Evolutionary conservation across 306 rosid genomes (phyloP).

Genomic region (Ziziphus jujuba): DNA sequence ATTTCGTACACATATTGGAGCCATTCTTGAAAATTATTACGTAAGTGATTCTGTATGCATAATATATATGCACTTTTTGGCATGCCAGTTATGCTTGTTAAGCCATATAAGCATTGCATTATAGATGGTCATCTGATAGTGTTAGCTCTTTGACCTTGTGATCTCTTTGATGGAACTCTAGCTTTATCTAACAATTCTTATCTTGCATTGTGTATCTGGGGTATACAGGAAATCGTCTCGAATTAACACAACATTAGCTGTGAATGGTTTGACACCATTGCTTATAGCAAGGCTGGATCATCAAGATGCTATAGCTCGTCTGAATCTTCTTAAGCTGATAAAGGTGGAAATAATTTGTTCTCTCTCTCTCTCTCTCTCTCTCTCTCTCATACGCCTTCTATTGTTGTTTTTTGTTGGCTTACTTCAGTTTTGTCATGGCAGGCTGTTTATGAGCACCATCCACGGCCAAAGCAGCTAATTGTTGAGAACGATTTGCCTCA

Average conservation of each 20-base stretch:
- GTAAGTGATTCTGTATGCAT: conserved; percentile 44
- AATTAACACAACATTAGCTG: conserved; percentile 93
- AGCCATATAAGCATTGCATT: no score
- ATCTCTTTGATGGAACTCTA: neutral
- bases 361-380: neutral
- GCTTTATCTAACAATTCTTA: no score
- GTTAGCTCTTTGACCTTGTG: conserved; percentile 3
- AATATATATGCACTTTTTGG: neutral
- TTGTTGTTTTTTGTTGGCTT: neutral
- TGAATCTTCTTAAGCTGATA: conserved; percentile 93
- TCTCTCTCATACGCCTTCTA: neutral
- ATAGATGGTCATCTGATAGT: neutral
- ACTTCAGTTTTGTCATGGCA: conserved; percentile 29
- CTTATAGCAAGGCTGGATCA: conserved; percentile 94
- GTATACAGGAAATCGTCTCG: conserved; percentile 89
- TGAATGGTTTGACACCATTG: conserved; percentile 92
- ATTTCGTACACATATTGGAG: conserved; percentile 95
- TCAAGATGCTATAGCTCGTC: conserved; percentile 98
- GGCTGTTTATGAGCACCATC: conserved; percentile 99
- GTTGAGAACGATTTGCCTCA: conserved; percentile 97
- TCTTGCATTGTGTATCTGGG: conserved; percentile 6
- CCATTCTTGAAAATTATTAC: conserved; percentile 98
- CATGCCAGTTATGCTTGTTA: no score
- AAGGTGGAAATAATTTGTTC: conserved; percentile 46
- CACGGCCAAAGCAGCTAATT: conserved; percentile 95